Evolutionary conservation across 2,329 filamentous ascomycete species (phyloP).

Genomic region (Bipolaris victoriae): DNA sequence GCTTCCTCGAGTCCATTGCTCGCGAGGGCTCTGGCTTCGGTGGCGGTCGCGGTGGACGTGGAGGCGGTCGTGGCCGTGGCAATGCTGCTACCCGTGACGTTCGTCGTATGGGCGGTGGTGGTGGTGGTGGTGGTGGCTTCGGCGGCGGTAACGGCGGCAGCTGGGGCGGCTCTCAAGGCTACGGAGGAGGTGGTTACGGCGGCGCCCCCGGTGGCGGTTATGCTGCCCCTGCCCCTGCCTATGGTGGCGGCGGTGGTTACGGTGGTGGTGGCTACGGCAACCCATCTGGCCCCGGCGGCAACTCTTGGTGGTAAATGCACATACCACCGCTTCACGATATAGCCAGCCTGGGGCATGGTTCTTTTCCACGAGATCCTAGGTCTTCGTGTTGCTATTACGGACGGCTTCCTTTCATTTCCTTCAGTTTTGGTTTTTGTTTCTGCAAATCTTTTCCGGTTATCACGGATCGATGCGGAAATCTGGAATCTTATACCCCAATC

Average conservation of each 20-base stretch:
- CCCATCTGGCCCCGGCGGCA: conserved; percentile 67
- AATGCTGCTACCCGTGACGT: conserved; percentile 80
- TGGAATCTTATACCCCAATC: conserved; percentile 56
- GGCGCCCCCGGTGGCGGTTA: conserved; percentile 49
- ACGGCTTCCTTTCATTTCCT: conserved; percentile 34
- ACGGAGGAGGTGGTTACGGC: conserved; percentile 67
- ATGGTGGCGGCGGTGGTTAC: conserved; percentile 48
- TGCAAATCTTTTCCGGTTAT: conserved; percentile 44
- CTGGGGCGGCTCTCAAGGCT: conserved; percentile 28
- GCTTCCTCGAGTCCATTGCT: conserved; percentile 96
- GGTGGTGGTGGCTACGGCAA: conserved; percentile 69
- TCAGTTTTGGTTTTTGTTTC: conserved; percentile 38
- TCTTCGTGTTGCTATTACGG: conserved; percentile 26
- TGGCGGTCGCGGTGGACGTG: conserved; percentile 70
- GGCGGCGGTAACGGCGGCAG: conserved; percentile 58
- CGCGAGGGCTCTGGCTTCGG: conserved; percentile 87
- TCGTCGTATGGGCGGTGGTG: conserved; percentile 64
- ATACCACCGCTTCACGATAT: conserved; percentile 25
- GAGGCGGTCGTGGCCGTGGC: conserved; percentile 75
- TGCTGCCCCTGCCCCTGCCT: conserved; percentile 57
- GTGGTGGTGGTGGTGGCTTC: conserved; percentile 63
- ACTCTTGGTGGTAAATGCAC: conserved; percentile 69
- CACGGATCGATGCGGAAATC: conserved; percentile 48
- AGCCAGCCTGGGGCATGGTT: conserved; percentile 38
- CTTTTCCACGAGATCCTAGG: conserved; percentile 31